Conservation (phyloP, 176 grass and related monocot species). For the Otatea glauca region DNA sequence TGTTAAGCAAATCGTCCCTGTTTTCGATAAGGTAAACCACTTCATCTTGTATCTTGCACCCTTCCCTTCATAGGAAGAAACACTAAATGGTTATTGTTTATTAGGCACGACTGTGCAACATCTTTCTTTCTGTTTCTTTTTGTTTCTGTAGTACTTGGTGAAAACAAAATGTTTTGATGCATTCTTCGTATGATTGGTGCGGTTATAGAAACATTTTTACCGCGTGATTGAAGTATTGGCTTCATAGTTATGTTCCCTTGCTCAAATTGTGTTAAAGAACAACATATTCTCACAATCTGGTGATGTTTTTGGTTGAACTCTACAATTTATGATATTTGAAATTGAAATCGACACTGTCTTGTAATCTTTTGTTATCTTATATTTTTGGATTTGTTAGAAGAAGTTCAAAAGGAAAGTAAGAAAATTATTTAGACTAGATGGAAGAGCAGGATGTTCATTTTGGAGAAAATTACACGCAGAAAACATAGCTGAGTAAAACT, state of each 20-base stretch:
- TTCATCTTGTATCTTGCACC: slow-evolving; percentile 41
- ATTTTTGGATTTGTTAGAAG: background rate
- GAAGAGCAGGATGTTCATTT: background rate
- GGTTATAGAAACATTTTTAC: background rate
- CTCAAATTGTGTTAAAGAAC: background rate
- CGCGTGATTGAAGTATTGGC: background rate
- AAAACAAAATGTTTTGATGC: background rate
- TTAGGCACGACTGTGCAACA: background rate
- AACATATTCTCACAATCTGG: background rate
- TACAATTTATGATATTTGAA: background rate
- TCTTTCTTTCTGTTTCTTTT: background rate
- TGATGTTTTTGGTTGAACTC: background rate
- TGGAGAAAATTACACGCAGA: background rate
- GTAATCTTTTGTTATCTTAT: background rate
- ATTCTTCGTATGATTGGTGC: background rate
- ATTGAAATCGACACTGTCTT: background rate
- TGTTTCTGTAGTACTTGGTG: slow-evolving; percentile 3
- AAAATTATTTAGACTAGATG: background rate
- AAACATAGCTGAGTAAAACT: background rate
- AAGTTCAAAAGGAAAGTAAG: background rate
- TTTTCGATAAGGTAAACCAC: slow-evolving; percentile 87
- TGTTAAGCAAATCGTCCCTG: slow-evolving; percentile 89
- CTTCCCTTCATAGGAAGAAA: slow-evolving; percentile 29
- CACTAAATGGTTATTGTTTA: background rate
- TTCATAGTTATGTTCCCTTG: background rate